Conservation (phyloP, 768 basidiomycete genomes). For the Daedalea quercina region DNA sequence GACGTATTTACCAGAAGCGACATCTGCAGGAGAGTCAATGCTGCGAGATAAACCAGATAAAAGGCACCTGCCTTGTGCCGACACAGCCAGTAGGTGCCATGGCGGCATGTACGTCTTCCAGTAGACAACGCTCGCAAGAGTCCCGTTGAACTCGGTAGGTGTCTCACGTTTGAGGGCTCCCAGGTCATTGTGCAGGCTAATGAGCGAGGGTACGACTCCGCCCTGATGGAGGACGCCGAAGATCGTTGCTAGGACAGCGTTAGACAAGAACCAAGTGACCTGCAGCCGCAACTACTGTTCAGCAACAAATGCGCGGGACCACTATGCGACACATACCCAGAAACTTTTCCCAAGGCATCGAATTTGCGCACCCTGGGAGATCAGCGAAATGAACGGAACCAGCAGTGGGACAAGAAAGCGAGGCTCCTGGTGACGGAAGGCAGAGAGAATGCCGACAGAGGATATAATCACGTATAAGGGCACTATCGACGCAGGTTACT, state of each 20-base stretch:
- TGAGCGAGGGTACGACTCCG: constrained; percentile 33
- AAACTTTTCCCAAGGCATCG: constrained; percentile 23
- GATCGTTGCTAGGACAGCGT: constrained; percentile 22
- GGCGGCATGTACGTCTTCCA: constrained; percentile 39
- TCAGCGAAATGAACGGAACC: constrained; percentile 25
- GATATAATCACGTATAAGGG: constrained; percentile 23
- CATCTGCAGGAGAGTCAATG: constrained; percentile 15
- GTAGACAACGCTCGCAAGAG: constrained; percentile 19
- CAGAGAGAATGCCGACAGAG: constrained; percentile 24
- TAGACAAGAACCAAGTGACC: constrained; percentile 24
- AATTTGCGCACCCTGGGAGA: constrained; percentile 19
- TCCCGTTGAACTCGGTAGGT: neutral
- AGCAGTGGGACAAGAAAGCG: constrained; percentile 32
- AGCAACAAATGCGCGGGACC: neutral
- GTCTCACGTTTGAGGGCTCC: neutral
- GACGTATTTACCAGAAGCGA: constrained; percentile 13
- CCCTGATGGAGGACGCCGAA: constrained; percentile 36
- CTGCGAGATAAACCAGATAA: neutral
- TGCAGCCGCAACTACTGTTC: constrained; percentile 3
- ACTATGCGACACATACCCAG: constrained; percentile 23
- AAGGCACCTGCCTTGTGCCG: constrained; percentile 15
- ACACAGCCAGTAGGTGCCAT: constrained; percentile 27
- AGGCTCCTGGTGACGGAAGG: constrained; percentile 34
- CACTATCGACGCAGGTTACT: constrained; percentile 13
- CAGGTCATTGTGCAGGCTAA: constrained; percentile 25